These are phyloP conservation scores for Lotmaria passim DNA, from an alignment of 208 protist genomes.

Conservation along the genomic window DNA sequence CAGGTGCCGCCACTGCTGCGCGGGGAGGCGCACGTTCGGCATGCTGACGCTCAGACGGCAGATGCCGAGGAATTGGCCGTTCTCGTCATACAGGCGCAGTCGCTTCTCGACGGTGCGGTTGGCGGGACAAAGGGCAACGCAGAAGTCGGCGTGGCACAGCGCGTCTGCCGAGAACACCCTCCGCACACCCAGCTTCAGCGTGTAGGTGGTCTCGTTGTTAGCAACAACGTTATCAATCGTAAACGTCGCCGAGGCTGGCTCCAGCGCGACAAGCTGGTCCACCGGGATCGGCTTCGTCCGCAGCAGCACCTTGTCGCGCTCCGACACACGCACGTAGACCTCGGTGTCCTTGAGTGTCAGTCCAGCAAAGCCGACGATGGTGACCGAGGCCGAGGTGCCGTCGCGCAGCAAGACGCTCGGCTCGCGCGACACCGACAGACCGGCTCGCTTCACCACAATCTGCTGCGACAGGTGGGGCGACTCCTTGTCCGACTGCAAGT, in stretches of 20 bases:
- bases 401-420: neutral
- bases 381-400: constrained; percentile 32
- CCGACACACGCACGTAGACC: constrained; percentile 46
- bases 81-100: constrained; percentile 68
- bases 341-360: constrained; percentile 34
- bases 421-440: neutral
- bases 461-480: neutral
- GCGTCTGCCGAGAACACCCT: constrained; percentile 31
- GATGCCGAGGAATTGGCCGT: constrained; percentile 55
- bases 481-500: neutral
- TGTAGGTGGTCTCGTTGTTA: constrained; percentile 40
- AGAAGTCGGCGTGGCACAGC: constrained; percentile 76
- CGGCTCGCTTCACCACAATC: constrained; percentile 1
- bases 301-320: constrained; percentile 28
- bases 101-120: constrained; percentile 44
- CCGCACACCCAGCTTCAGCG: constrained; percentile 57
- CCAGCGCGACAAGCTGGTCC: constrained; percentile 32
- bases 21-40: constrained; percentile 27
- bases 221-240: constrained; percentile 28
- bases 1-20: constrained; percentile 23
- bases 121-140: constrained; percentile 42
- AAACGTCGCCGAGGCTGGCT: constrained; percentile 23
- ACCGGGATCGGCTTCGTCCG: constrained; percentile 40
- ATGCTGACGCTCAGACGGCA: constrained; percentile 53
- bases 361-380: constrained; percentile 37